Base-by-base conservation (phyloP, 139 green algal genomes). In the Astrephomene gubernaculifera region DNA sequence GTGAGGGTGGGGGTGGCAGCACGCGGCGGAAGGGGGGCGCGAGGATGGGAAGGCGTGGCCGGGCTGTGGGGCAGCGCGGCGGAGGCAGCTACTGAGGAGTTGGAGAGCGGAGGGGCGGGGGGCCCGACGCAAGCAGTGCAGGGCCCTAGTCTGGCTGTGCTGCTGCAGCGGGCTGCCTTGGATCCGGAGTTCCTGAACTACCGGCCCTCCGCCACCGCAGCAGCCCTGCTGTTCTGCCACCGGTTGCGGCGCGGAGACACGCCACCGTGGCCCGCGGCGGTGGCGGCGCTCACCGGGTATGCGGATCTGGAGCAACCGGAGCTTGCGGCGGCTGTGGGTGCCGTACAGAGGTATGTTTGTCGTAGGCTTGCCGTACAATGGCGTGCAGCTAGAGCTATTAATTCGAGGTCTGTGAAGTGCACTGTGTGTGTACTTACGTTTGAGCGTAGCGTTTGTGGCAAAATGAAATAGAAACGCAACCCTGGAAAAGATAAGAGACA, bases 321-420 rank as follows among this genome's bases (percentile, higher is more conserved):
- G 91, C 92, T 97, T 19, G 89, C 82, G 5, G 92, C 94, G 4
- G 94, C 94, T 22, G 95, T 97, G 85, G 93, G 90, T 38, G 92
- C 85, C 2, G 89, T 92, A 21, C 94, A 96, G 89, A 90, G 91
- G 65, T 75, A 93, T 19, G 61, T 39, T 76, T 25, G 0, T 54
- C 25, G 39, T 21, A 57, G 17, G 49, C 14, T 12, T 57, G 17
- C 14, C 17, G 49, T 57, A 57, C 49, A 17, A 57, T 57, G 14
- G 49, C 17, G 17, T 17, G 49, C 14, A 12, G 17, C 17, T 12
- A 25, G 49, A 57, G 14, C 17, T 57, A 17, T 57, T 17, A 25
- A 17, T 17, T 17, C 49, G 49, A 57, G 49, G 49, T 57, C 12
- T 12, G 49, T 57, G 49, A 57, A 17, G 12, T 17, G 14, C 49